These are phyloP conservation scores for Mortierella sp. DNA, from an alignment of 371 early-diverging fungal genomes.

Conservation along the genomic window DNA sequence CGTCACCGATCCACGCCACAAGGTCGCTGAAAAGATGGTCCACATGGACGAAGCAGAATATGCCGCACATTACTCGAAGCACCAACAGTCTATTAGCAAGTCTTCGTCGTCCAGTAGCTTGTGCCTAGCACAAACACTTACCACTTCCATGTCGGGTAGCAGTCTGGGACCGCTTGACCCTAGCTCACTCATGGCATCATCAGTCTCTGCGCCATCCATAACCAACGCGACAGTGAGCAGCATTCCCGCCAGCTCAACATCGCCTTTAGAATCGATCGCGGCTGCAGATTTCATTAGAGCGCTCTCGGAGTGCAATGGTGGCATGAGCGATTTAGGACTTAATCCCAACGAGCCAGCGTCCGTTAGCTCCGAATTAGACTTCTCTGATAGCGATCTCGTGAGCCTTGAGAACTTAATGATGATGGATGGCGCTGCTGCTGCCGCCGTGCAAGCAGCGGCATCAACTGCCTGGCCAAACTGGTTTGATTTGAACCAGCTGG, in stretches of 20 bases:
- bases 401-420: constrained; percentile 46
- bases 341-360: not conserved
- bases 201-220: constrained; percentile 37
- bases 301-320: constrained; percentile 39
- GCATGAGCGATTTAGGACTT: constrained; percentile 20
- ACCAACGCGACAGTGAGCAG: constrained; percentile 10
- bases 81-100: constrained; percentile 36
- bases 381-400: constrained; percentile 14
- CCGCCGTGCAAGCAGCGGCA: constrained; percentile 46
- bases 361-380: not conserved
- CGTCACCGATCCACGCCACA: constrained; percentile 43
- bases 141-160: constrained; percentile 24
- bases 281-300: constrained; percentile 51
- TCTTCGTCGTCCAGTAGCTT: constrained; percentile 24
- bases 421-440: constrained; percentile 38
- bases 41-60: constrained; percentile 56
- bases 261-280: constrained; percentile 21
- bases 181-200: constrained; percentile 33
- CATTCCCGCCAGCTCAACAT: not conserved
- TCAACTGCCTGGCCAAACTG: constrained; percentile 48
- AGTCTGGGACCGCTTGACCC: constrained; percentile 3
- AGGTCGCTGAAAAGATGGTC: constrained; percentile 44
- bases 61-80: constrained; percentile 47
- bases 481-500: constrained; percentile 50
- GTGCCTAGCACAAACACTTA: constrained; percentile 29